A percentile compares a stretch with the other conserved stretches of the same genome.
phyloP scores from a whole-genome alignment of 2,329 filamentous ascomycete genomes.

The Cercospora sp. region DNA sequence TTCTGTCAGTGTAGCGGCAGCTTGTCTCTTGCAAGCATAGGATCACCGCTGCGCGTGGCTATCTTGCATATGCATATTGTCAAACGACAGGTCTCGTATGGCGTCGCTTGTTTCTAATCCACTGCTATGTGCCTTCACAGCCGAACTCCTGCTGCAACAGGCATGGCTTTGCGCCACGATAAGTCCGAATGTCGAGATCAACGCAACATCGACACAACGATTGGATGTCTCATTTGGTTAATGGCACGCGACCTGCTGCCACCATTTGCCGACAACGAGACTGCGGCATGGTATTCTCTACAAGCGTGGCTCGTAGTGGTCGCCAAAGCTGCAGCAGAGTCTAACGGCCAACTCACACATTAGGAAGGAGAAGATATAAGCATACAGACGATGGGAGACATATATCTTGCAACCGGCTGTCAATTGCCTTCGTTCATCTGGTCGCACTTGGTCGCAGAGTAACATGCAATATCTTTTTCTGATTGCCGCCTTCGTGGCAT shows the following conservation, averaged over 20 bases:
- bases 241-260: slow-evolving; percentile 4
- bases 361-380: slow-evolving; percentile 7
- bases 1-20: not conserved
- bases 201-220: not conserved
- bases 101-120: not conserved
- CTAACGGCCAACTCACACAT: not conserved
- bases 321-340: not conserved
- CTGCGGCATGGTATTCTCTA: not conserved
- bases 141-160: not conserved
- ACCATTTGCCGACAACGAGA: not conserved
- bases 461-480: slow-evolving; percentile 4
- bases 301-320: not conserved
- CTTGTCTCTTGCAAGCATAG: slow-evolving; percentile 10
- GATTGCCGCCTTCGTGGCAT: slow-evolving; percentile 2
- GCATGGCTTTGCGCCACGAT: not conserved
- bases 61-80: not conserved
- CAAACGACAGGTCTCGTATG: not conserved
- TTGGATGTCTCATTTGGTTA: not conserved
- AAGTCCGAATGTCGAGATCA: not conserved
- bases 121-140: not conserved
- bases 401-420: not conserved
- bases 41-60: not conserved
- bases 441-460: not conserved
- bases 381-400: not conserved
- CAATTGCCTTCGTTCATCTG: not conserved